phyloP scores from a whole-genome alignment of 495 filamentous ascomycete genomes.

The Lineolata rhizophorae region DNA sequence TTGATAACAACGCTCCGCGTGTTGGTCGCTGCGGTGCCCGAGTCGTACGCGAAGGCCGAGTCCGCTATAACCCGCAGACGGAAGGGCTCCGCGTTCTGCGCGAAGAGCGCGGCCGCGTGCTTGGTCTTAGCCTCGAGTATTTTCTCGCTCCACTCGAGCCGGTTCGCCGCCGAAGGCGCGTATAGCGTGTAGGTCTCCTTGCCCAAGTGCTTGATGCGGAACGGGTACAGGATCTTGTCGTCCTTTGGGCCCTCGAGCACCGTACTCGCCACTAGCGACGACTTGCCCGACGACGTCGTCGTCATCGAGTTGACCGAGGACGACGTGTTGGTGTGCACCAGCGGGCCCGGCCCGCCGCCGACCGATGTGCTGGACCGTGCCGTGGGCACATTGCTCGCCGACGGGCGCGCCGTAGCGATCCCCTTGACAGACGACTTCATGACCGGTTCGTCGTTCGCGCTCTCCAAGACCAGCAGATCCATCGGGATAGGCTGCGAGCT shows the following conservation, averaged over 20 bases:
- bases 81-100: conserved; percentile 94
- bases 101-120: conserved; percentile 68
- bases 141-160: conserved; percentile 78
- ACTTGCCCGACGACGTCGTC: conserved; percentile 21
- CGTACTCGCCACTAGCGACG: conserved; percentile 25
- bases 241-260: conserved; percentile 30
- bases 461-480: conserved; percentile 83
- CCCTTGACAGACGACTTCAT: conserved; percentile 60
- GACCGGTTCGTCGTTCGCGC: conserved; percentile 74
- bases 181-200: conserved; percentile 76
- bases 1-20: conserved; percentile 44
- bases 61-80: conserved; percentile 80
- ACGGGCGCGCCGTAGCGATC: conserved; percentile 30
- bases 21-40: conserved; percentile 19
- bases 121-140: conserved; percentile 87
- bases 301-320: conserved; percentile 27
- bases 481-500: conserved; percentile 73
- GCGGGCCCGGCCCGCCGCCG: conserved; percentile 27
- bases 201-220: conserved; percentile 92
- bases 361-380: conserved; percentile 23
- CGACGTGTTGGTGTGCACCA: conserved; percentile 43
- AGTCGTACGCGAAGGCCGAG: conserved; percentile 68
- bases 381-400: not conserved
- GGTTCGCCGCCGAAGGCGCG: conserved; percentile 45
- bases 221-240: conserved; percentile 76